phyloP scores from a whole-genome alignment of 225 moss, liverwort and hornwort species.

The Marchantia polymorpha region DNA sequence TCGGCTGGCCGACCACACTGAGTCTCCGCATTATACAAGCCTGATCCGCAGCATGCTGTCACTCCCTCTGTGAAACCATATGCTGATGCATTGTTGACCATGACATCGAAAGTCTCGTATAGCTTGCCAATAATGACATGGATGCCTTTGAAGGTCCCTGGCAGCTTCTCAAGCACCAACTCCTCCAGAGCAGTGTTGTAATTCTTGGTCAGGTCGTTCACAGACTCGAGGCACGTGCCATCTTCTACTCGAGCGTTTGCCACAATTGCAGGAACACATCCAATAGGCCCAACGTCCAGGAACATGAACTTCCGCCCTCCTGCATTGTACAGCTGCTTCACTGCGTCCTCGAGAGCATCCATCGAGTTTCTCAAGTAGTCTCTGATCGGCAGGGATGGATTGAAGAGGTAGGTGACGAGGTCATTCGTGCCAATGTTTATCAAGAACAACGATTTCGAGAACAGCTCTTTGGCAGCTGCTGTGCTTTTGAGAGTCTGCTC shows the following conservation, averaged over 20 bases:
- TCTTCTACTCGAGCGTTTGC: slow-evolving; percentile 12
- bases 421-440: slow-evolving; percentile 42
- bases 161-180: slow-evolving; percentile 18
- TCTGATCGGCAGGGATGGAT: slow-evolving; percentile 5
- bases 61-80: slow-evolving; percentile 14
- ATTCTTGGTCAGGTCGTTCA: slow-evolving; percentile 14
- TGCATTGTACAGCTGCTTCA: slow-evolving; percentile 23
- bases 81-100: background rate
- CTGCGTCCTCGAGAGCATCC: slow-evolving; percentile 19
- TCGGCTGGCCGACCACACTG: slow-evolving; percentile 18
- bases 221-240: slow-evolving; percentile 28
- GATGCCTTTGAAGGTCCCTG: slow-evolving; percentile 18
- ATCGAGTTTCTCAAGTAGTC: slow-evolving; percentile 22
- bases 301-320: slow-evolving; percentile 40
- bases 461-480: slow-evolving; percentile 16
- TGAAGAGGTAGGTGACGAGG: slow-evolving; percentile 14
- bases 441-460: slow-evolving; percentile 34
- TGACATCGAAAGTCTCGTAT: background rate
- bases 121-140: slow-evolving; percentile 23
- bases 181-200: slow-evolving; percentile 31
- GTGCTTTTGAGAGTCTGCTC: slow-evolving; percentile 12
- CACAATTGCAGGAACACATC: slow-evolving; percentile 29
- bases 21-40: slow-evolving; percentile 9
- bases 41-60: slow-evolving; percentile 23
- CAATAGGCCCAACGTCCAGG: slow-evolving; percentile 20